Base-by-base conservation (phyloP, 2,329 filamentous ascomycete genomes). In the Colletotrichum liriopes region DNA sequence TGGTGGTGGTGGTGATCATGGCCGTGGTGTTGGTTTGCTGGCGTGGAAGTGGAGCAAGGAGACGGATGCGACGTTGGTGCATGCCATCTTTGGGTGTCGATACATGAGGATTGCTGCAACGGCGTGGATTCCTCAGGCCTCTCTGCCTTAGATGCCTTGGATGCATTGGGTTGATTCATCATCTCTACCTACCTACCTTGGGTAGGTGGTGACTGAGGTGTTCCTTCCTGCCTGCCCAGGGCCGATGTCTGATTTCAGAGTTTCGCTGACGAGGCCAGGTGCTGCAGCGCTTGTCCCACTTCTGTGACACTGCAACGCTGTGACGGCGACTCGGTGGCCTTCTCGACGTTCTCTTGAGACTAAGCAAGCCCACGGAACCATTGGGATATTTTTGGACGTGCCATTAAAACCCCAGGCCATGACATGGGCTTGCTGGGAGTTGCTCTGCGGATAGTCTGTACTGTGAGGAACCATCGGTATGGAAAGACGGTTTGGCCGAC, bases 281-380 rank as follows among this genome's bases (percentile, higher is more conserved):
- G 54, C 54, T 54, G 39, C 54, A 41, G 35, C 65, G 70, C 70
- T 72, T 72, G 60, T 64, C 59, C 65, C 59, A 39, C 29, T 72
- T 65, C 65, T 60, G 70, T 69, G 43, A 72, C 69, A 54, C 59
- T 72, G 65, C 65, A 47, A 72, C 70, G 65, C 70, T 72, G 65
- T 58, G 65, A 72, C 69, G n/a, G 45, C 32, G 54, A 69, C 45
- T 59, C 69, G 43, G 5, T 65, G 54, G 62, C 47, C 65, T 64
- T 69, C 37, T 72, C 54, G 70, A 72, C 35, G 54, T 41, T 62
- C 60, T 41, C 47, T 45, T 39, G 39, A 45, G 56, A 61, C 54
- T 56, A 72, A 56, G 41, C 23, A 52, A 26, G 26, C 26, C 37
- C 61, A 54, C 49, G 26, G 51, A 23, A 20, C n/a, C 41, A 37